Conservation (phyloP, 2,329 filamentous ascomycete species). For the Taxawa tesnikishii region DNA sequence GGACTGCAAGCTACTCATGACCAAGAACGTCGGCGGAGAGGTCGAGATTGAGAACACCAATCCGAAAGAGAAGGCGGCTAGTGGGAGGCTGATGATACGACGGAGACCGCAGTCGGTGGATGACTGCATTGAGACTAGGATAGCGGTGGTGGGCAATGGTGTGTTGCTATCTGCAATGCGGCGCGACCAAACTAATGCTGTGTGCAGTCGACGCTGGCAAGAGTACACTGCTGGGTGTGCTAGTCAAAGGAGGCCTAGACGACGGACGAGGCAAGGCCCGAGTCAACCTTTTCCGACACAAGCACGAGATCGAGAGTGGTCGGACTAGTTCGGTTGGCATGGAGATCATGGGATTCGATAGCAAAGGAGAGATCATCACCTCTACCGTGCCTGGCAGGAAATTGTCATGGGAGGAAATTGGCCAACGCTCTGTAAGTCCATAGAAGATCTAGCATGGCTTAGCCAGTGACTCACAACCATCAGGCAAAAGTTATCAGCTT, state of each 20-base stretch:
- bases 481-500: slow-evolving; percentile 89
- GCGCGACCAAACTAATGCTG: background rate
- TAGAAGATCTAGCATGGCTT: background rate
- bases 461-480: slow-evolving; percentile 2
- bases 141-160: slow-evolving; percentile 94
- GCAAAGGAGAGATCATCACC: slow-evolving; percentile 66
- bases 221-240: slow-evolving; percentile 86
- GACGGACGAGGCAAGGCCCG: slow-evolving; percentile 88
- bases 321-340: slow-evolving; percentile 93
- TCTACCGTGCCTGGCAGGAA: slow-evolving; percentile 74
- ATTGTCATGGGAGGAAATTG: slow-evolving; percentile 95
- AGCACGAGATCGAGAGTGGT: slow-evolving; percentile 93
- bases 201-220: slow-evolving; percentile 93
- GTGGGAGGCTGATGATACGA: slow-evolving; percentile 78
- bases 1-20: slow-evolving; percentile 71
- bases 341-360: slow-evolving; percentile 98
- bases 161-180: slow-evolving; percentile 13
- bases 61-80: slow-evolving; percentile 59
- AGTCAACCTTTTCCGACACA: slow-evolving; percentile 92
- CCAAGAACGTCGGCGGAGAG: slow-evolving; percentile 75
- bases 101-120: slow-evolving; percentile 62
- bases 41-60: slow-evolving; percentile 55
- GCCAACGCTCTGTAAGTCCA: slow-evolving; percentile 57
- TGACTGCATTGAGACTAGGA: slow-evolving; percentile 86
- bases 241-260: slow-evolving; percentile 90